Percentiles rank a stretch among this genome's conserved stretches.
phyloP scores from a whole-genome alignment of 352 stramenopile genomes.

The Pythium aquatile region DNA sequence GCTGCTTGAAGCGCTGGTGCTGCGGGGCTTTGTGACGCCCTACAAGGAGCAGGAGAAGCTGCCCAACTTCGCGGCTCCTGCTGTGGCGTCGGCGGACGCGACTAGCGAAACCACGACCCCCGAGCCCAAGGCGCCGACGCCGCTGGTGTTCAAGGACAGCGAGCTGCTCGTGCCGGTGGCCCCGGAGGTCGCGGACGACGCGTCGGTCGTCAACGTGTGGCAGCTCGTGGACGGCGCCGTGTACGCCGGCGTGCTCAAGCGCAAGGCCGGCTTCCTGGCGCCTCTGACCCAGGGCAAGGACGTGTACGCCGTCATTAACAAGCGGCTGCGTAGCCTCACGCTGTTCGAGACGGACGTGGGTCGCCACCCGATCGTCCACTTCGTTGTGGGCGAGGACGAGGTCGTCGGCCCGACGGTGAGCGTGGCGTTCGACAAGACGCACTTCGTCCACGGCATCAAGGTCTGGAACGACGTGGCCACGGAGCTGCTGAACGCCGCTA shows the following conservation, averaged over 20 bases:
- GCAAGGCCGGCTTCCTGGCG: constrained; percentile 58
- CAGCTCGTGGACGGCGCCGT: constrained; percentile 18
- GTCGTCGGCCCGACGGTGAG: background rate
- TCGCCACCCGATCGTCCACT: constrained; percentile 34
- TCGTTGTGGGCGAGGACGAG: constrained; percentile 15
- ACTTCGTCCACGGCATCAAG: constrained; percentile 44
- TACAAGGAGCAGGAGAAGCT: constrained; percentile 43
- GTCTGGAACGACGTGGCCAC: constrained; percentile 33
- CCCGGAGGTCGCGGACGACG: constrained; percentile 33
- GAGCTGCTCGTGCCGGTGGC: constrained; percentile 47
- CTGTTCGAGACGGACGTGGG: constrained; percentile 36
- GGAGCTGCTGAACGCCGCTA: constrained; percentile 35
- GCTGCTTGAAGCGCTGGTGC: constrained; percentile 27
- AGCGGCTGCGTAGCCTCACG: constrained; percentile 39
- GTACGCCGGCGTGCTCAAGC: constrained; percentile 39
- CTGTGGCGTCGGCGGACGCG: background rate
- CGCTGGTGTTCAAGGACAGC: constrained; percentile 38
- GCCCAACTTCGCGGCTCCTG: constrained; percentile 10
- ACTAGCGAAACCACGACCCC: background rate
- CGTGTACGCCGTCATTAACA: constrained; percentile 47
- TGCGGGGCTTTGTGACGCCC: constrained; percentile 27
- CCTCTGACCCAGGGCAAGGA: constrained; percentile 59
- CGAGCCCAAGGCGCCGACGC: constrained; percentile 23
- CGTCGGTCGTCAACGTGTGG: constrained; percentile 32
- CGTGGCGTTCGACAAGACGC: constrained; percentile 26